Evolutionary conservation across 208 protist species (phyloP).

Genomic region (Trypanosoma brucei): DNA sequence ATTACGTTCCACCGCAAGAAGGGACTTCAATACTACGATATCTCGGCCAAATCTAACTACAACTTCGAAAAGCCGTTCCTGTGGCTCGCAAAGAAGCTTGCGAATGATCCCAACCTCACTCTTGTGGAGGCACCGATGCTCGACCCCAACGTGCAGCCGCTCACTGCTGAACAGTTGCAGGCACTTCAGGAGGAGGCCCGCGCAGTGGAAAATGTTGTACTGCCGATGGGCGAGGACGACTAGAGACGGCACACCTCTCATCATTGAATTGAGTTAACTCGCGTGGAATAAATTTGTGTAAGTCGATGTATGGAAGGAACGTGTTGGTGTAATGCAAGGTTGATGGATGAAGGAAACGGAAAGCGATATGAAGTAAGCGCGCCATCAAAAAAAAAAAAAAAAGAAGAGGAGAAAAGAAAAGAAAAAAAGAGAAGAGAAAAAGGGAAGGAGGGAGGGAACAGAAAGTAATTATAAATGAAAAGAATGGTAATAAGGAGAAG

Average conservation of each 20-base stretch:
- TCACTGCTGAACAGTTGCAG: constrained; percentile 74
- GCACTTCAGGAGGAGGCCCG: constrained; percentile 87
- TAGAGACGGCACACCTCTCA: constrained; percentile 17
- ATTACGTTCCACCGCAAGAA: constrained; percentile 99
- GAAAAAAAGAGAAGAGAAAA: constrained; percentile 9
- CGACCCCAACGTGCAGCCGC: constrained; percentile 59
- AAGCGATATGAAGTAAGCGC: constrained; percentile 5
- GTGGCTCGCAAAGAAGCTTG: constrained; percentile 97
- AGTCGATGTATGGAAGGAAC: no score
- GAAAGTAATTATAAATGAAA: background rate
- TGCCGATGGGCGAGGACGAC: constrained; percentile 96
- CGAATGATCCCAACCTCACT: constrained; percentile 92
- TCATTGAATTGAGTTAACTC: background rate
- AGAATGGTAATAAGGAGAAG: background rate
- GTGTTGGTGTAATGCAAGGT: no score
- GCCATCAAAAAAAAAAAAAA: constrained; percentile 1
- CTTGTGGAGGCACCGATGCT: constrained; percentile 92
- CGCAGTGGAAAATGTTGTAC: constrained; percentile 75
- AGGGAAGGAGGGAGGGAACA: constrained; percentile 4
- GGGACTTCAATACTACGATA: constrained; percentile 99
- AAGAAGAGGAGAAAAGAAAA: background rate
- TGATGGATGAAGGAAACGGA: background rate
- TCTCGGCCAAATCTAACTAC: constrained; percentile 99
- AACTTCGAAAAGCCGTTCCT: constrained; percentile 99
- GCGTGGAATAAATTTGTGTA: no score